Conservation (phyloP, 2,329 filamentous ascomycete genomes). For the Nemania sp. region DNA sequence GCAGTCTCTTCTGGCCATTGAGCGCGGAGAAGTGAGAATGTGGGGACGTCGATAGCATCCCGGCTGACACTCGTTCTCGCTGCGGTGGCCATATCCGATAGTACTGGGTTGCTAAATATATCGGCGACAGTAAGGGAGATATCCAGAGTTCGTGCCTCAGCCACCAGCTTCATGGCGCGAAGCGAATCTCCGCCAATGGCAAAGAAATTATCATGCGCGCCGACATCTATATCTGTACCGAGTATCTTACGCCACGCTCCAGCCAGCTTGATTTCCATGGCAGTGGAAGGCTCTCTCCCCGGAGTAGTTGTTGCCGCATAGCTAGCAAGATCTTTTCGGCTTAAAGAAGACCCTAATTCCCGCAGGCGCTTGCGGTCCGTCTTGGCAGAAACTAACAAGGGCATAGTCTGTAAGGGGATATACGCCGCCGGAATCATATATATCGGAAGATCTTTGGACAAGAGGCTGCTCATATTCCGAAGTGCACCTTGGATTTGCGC, state of each 20-base stretch:
- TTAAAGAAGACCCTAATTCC: conserved; percentile 49
- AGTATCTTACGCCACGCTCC: conserved; percentile 47
- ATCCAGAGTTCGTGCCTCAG: conserved; percentile 46
- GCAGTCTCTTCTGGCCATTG: conserved; percentile 44
- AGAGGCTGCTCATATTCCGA: conserved; percentile 30
- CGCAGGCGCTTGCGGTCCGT: conserved; percentile 54
- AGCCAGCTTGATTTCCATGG: conserved; percentile 45
- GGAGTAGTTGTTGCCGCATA: conserved; percentile 40
- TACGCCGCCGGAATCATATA: conserved; percentile 57
- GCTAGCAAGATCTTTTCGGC: conserved; percentile 46
- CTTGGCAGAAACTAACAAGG: conserved; percentile 54
- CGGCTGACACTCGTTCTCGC: conserved; percentile 37
- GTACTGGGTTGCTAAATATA: conserved; percentile 51
- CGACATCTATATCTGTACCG: conserved; percentile 40
- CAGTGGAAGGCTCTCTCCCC: conserved; percentile 45
- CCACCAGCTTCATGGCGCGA: conserved; percentile 56
- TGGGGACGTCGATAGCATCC: conserved; percentile 35
- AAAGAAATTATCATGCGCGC: conserved; percentile 42
- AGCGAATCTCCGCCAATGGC: conserved; percentile 51
- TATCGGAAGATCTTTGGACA: conserved; percentile 43
- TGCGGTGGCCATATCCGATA: conserved; percentile 50
- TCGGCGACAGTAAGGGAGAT: conserved; percentile 50
- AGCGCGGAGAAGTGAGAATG: conserved; percentile 48
- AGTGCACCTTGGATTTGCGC: conserved; percentile 38
- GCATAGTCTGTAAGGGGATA: conserved; percentile 51